A percentile compares a stretch with the other conserved stretches of the same genome.
Conservation (phyloP, 176 grass and related monocot genomes). For the Eremochloa ophiuroides region DNA sequence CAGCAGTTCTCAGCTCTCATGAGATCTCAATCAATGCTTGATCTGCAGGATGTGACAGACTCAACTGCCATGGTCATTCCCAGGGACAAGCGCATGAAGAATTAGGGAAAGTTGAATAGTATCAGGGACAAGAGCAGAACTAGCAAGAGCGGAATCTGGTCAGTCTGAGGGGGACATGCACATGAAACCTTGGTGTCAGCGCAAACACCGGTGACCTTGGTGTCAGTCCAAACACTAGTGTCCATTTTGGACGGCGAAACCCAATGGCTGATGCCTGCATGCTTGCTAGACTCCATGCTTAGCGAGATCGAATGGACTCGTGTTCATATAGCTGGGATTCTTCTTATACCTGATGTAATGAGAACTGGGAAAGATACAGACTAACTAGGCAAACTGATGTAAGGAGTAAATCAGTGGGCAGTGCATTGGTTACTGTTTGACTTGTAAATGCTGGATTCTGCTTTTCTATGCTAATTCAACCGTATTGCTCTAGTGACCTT, state of each 20-base stretch:
- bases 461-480: constrained; percentile 31
- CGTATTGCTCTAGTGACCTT: neutral
- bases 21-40: constrained; percentile 60
- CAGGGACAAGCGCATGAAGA: constrained; percentile 69
- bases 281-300: constrained; percentile 21
- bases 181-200: constrained; percentile 21
- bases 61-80: constrained; percentile 45
- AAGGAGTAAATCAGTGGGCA: constrained; percentile 4
- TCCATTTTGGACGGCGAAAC: constrained; percentile 50
- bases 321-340: constrained; percentile 25
- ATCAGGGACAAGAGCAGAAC: constrained; percentile 41
- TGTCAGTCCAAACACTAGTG: constrained; percentile 24
- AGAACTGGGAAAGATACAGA: constrained; percentile 34
- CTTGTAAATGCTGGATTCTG: constrained; percentile 48
- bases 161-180: constrained; percentile 42
- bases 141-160: constrained; percentile 32
- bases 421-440: constrained; percentile 23
- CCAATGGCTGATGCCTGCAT: constrained; percentile 25
- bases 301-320: constrained; percentile 13
- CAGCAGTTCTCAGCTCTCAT: constrained; percentile 32
- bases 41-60: constrained; percentile 61
- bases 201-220: neutral
- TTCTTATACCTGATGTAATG: constrained; percentile 35
- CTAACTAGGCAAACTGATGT: constrained; percentile 18
- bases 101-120: constrained; percentile 21